These are phyloP conservation scores for Monosporascus sp. DNA, from an alignment of 2,329 filamentous ascomycete genomes.

Conservation along the genomic window DNA sequence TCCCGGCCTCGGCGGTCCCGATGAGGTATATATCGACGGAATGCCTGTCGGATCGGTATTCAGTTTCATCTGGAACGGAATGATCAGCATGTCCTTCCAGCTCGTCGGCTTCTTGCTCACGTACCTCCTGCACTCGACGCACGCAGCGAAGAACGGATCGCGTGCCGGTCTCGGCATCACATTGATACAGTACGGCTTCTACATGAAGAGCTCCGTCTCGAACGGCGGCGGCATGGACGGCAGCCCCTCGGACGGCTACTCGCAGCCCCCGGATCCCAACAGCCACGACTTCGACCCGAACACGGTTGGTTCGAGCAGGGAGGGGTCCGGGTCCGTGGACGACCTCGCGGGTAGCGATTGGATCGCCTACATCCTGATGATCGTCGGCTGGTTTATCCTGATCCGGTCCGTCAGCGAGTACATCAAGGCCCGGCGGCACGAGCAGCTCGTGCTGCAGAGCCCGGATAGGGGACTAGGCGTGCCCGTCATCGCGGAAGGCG, in stretches of 20 bases:
- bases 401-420: slow-evolving; percentile 94
- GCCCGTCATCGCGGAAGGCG: slow-evolving; percentile 81
- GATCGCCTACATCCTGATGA: slow-evolving; percentile 90
- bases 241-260: slow-evolving; percentile 50
- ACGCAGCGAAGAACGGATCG: slow-evolving; percentile 96
- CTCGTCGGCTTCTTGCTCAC: slow-evolving; percentile 96
- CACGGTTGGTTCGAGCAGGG: slow-evolving; percentile 42
- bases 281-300: slow-evolving; percentile 80
- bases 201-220: slow-evolving; percentile 67
- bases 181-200: slow-evolving; percentile 93
- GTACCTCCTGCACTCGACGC: slow-evolving; percentile 94
- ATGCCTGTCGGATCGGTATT: slow-evolving; percentile 87
- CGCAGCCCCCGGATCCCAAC: slow-evolving; percentile 79
- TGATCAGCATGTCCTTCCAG: slow-evolving; percentile 97
- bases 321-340: slow-evolving; percentile 37
- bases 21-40: slow-evolving; percentile 96
- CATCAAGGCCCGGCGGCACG: slow-evolving; percentile 78
- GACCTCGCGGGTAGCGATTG: slow-evolving; percentile 74
- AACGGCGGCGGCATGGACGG: slow-evolving; percentile 39
- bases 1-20: slow-evolving; percentile 79
- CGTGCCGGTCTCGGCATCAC: slow-evolving; percentile 92
- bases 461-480: slow-evolving; percentile 82
- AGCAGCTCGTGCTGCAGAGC: slow-evolving; percentile 88
- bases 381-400: slow-evolving; percentile 95
- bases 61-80: slow-evolving; percentile 84